A percentile compares a stretch with the other conserved stretches of the same genome.
phyloP scores from a whole-genome alignment of 2,329 filamentous ascomycete genomes.

The Alternaria infectoria region DNA sequence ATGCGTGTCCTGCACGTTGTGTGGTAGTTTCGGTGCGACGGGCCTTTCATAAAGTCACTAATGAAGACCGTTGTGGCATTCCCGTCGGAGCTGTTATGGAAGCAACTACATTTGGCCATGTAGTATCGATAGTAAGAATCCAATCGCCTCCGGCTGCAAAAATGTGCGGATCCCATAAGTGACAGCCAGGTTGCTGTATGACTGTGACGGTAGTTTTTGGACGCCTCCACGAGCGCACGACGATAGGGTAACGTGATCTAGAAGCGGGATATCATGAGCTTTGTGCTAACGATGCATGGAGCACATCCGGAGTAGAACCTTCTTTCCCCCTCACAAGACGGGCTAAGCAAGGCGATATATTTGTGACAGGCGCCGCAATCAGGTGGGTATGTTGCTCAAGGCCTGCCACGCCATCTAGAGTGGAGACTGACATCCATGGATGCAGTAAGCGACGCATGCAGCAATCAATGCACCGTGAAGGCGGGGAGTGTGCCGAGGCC shows the following conservation, averaged over 20 bases:
- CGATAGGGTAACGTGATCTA: not conserved
- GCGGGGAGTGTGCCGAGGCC: not conserved
- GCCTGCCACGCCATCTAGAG: not conserved
- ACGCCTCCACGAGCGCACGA: not conserved
- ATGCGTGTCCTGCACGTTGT: conserved; percentile 2
- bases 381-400: not conserved
- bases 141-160: not conserved
- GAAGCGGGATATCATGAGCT: not conserved
- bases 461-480: not conserved
- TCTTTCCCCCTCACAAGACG: not conserved
- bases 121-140: not conserved
- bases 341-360: not conserved
- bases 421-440: not conserved
- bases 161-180: not conserved
- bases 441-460: not conserved
- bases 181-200: not conserved
- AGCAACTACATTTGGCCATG: not conserved
- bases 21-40: not conserved
- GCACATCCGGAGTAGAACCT: not conserved
- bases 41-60: not conserved
- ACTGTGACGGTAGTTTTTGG: conserved; percentile 2
- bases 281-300: not conserved
- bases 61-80: not conserved
- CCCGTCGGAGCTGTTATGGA: not conserved
- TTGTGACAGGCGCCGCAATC: not conserved